Conservation (phyloP, 2,329 filamentous ascomycete genomes). For the Pleurostoma richardsiae region DNA sequence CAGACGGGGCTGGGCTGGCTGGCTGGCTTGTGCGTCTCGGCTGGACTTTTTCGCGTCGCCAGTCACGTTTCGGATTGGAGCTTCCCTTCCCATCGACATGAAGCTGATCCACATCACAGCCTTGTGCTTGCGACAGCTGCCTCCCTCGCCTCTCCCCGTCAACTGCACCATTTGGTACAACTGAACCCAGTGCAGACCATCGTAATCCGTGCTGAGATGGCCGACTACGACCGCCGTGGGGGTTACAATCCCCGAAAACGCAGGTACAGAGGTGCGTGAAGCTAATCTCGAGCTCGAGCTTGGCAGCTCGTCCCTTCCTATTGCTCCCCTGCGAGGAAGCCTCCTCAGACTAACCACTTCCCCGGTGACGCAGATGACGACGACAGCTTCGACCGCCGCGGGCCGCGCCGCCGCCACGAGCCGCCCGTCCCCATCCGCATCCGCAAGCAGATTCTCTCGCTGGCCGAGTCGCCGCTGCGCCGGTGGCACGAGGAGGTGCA, state of each 20-base stretch:
- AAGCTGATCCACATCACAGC: too few species aligned
- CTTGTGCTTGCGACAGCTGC: too few species aligned
- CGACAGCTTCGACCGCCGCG: constrained; percentile 70
- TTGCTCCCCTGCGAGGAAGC: not conserved
- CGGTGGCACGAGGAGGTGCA: constrained; percentile 74
- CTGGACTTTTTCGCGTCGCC: too few species aligned
- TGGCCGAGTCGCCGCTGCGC: constrained; percentile 77
- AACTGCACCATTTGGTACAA: too few species aligned
- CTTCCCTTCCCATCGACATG: too few species aligned
- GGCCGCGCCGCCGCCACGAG: constrained; percentile 69
- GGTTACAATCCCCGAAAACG: constrained; percentile 66
- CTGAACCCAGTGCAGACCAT: too few species aligned
- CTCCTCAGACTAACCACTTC: constrained; percentile 1
- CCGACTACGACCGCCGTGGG: constrained; percentile 53
- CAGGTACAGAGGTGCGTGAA: constrained; percentile 67
- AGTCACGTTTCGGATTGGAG: too few species aligned
- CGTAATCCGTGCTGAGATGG: constrained; percentile 34
- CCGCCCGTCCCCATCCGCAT: constrained; percentile 64
- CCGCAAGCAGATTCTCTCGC: constrained; percentile 70
- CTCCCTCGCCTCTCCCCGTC: too few species aligned
- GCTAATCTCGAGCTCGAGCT: not conserved
- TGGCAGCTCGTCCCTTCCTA: not conserved
- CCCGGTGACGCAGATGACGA: constrained; percentile 49
- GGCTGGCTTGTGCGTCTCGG: too few species aligned
- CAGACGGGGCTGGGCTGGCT: too few species aligned